Evolutionary conservation across 345 rosid species (phyloP).

Genomic region (Heritiera littoralis): DNA sequence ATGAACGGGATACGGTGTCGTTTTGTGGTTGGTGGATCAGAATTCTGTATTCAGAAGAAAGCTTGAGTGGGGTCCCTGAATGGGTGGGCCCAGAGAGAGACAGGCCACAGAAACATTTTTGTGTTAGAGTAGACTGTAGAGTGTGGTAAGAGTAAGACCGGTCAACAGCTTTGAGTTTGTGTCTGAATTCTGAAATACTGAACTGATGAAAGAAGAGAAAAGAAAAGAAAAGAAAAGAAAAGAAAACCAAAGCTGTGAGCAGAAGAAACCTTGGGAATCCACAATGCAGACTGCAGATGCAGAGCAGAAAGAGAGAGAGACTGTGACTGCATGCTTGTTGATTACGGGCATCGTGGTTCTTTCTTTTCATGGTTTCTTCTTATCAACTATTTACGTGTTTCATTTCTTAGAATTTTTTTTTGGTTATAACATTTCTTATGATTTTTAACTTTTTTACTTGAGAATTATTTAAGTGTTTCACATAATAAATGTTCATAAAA

Average conservation of each 20-base stretch:
- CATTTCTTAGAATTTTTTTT: neutral
- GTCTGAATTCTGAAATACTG: neutral
- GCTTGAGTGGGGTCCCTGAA: neutral
- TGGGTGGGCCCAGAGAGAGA: neutral
- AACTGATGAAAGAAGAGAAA: too few species aligned
- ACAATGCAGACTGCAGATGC: conserved; percentile 6
- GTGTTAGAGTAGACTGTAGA: too few species aligned
- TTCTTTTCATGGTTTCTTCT: neutral
- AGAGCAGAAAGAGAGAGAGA: neutral
- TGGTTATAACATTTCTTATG: neutral
- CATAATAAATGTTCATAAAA: too few species aligned
- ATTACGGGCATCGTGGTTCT: neutral
- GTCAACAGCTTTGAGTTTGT: conserved; percentile 33
- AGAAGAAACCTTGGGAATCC: conserved; percentile 41
- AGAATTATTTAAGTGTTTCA: too few species aligned
- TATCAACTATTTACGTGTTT: neutral
- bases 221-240: too few species aligned
- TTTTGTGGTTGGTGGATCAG: neutral
- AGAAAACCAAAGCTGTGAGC: conserved; percentile 20
- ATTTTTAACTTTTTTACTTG: neutral
- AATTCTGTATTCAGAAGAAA: neutral
- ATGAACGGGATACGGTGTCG: neutral
- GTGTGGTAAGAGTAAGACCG: conserved; percentile 32
- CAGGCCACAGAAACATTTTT: conserved; percentile 20
- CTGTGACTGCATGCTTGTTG: neutral